Evolutionary conservation across 495 filamentous ascomycete species (phyloP).

Genomic region (Rusavskia elegans): DNA sequence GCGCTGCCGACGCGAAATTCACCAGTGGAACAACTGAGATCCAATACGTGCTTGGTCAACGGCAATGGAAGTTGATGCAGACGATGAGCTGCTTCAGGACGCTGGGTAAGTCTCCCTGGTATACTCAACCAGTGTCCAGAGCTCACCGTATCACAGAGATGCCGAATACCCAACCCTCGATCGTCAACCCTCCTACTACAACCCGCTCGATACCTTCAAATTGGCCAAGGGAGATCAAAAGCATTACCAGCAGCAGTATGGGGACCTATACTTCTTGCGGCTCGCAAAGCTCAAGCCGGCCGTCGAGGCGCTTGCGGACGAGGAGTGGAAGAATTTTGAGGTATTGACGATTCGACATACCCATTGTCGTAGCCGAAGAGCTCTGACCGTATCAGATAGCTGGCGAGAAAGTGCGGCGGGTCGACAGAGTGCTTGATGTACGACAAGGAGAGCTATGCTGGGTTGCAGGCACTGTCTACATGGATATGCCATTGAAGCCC

Average conservation of each 20-base stretch:
- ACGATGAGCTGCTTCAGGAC: background rate
- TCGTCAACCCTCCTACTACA: conserved; percentile 49
- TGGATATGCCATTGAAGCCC: conserved; percentile 93
- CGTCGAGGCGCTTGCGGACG: conserved; percentile 54
- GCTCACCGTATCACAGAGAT: conserved; percentile 16
- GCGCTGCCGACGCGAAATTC: too few species aligned
- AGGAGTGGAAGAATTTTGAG: conserved; percentile 59
- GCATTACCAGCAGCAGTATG: conserved; percentile 89
- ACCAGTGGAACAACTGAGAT: too few species aligned
- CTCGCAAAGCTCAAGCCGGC: conserved; percentile 74
- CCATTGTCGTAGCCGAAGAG: background rate
- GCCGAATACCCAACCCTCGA: conserved; percentile 25
- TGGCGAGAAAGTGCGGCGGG: conserved; percentile 54
- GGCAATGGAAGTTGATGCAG: background rate
- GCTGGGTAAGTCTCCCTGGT: background rate
- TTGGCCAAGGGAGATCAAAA: conserved; percentile 52
- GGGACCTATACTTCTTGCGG: conserved; percentile 91
- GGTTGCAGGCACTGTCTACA: conserved; percentile 87
- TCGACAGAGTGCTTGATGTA: conserved; percentile 84
- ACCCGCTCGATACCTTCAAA: conserved; percentile 54
- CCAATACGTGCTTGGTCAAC: background rate
- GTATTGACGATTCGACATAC: conserved; percentile 20
- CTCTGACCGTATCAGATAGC: conserved; percentile 38
- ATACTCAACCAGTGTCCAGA: background rate
- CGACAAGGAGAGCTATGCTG: conserved; percentile 92